phyloP scores from a whole-genome alignment of 1,139 yeast species.

The Pichia norvegensis region DNA sequence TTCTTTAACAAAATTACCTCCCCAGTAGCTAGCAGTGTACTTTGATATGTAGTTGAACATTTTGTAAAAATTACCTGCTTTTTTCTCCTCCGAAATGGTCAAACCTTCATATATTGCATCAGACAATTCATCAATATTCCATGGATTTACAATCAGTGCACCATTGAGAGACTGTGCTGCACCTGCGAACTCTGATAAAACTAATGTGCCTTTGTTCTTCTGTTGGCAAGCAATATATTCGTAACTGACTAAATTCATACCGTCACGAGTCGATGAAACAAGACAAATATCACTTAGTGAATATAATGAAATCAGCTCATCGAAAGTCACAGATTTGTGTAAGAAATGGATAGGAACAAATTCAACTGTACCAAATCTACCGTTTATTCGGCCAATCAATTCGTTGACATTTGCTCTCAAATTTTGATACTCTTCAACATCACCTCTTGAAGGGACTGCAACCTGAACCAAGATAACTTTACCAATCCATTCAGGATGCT shows the following conservation, averaged over 20 bases:
- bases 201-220: slow-evolving; percentile 75
- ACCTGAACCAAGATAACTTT: slow-evolving; percentile 93
- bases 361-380: slow-evolving; percentile 92
- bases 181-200: slow-evolving; percentile 92
- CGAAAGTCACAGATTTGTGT: slow-evolving; percentile 86
- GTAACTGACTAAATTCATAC: slow-evolving; percentile 94
- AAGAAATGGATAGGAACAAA: slow-evolving; percentile 96
- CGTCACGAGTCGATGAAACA: slow-evolving; percentile 92
- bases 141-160: slow-evolving; percentile 87
- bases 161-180: slow-evolving; percentile 98
- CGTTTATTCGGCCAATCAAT: slow-evolving; percentile 93
- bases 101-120: slow-evolving; percentile 81
- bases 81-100: slow-evolving; percentile 77
- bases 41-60: slow-evolving; percentile 81
- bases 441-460: slow-evolving; percentile 97
- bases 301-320: slow-evolving; percentile 84
- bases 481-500: slow-evolving; percentile 98
- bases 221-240: slow-evolving; percentile 96
- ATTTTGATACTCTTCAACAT: slow-evolving; percentile 95
- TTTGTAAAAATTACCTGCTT: slow-evolving; percentile 67
- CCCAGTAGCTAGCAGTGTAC: slow-evolving; percentile 95
- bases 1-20: slow-evolving; percentile 90
- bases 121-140: slow-evolving; percentile 94
- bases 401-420: slow-evolving; percentile 92
- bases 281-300: slow-evolving; percentile 83